Conservation (phyloP, 805 yeast genomes). For the Candida railenensis region DNA sequence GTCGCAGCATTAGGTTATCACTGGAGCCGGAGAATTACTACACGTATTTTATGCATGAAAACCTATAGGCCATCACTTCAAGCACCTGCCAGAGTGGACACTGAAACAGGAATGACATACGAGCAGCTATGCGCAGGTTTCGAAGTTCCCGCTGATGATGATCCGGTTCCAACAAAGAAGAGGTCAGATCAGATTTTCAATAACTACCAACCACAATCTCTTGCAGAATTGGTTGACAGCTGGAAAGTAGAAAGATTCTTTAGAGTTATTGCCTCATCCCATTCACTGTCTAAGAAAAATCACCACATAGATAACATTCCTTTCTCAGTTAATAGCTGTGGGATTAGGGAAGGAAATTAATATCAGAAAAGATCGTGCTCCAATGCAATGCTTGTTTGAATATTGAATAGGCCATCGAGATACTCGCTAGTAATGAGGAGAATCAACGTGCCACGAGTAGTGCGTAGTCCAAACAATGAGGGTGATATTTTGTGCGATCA, state of each 20-base stretch:
- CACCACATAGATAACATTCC: slow-evolving; percentile 12
- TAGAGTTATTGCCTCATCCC: slow-evolving; percentile 17
- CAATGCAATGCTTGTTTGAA: too few relatives aligned
- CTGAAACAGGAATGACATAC: slow-evolving; percentile 15
- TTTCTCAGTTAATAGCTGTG: slow-evolving; percentile 16
- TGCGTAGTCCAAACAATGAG: not conserved
- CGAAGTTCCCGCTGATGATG: slow-evolving; percentile 6
- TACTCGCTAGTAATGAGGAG: too few relatives aligned
- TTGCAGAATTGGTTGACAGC: slow-evolving; percentile 14
- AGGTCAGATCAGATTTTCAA: not conserved
- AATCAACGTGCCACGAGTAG: not conserved
- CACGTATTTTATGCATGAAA: slow-evolving; percentile 27
- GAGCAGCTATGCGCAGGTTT: slow-evolving; percentile 13
- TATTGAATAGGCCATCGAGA: too few relatives aligned
- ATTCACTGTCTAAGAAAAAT: slow-evolving; percentile 1
- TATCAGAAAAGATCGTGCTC: too few relatives aligned
- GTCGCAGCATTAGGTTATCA: slow-evolving; percentile 35
- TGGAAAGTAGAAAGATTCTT: slow-evolving; percentile 28
- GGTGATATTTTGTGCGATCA: slow-evolving; percentile 1
- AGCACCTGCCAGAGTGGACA: slow-evolving; percentile 8
- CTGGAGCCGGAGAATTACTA: slow-evolving; percentile 27
- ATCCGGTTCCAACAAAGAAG: not conserved
- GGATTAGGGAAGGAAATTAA: slow-evolving; percentile 12
- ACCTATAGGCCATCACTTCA: slow-evolving; percentile 22
- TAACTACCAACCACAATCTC: not conserved